Base-by-base conservation (phyloP, 129 eudicot genomes). In the Glebionis coronaria region DNA sequence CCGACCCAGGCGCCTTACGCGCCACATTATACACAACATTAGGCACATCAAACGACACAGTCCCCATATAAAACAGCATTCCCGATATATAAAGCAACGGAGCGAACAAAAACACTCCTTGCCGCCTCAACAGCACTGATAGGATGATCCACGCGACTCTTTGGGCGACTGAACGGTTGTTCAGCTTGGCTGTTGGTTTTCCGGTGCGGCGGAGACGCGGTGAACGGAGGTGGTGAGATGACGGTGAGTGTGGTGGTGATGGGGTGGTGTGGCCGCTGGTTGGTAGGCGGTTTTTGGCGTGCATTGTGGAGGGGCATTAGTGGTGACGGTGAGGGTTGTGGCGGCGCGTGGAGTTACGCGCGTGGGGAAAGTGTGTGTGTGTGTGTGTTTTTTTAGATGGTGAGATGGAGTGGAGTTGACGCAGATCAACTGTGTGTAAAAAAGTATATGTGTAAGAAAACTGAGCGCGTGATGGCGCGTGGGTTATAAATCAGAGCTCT, bases 191-290 rank as follows among this genome's bases (percentile, higher is more conserved):
- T 72, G 68, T 29, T 66, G 72, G n/a, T 67, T 79, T 76, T 16
- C 78, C 67, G 64, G 87, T 57, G 14, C 87, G 87, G 20, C 95
- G 94, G 79, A 59, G 79, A 13, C 91, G 82, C 3, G 97, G 97
- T 10, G 97, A 90, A 29, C 95, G 86, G 69, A 80, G 88, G 12
- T 95, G 93, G n/a, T n/a, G n/a, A n/a, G n/a, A n/a, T 9, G 95
- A 79, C 4, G 97, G 93, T 11, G 95, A 79, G 1, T 82, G 77
- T 4, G 97, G 95, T 70, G 95, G 85, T 10, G 91, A 82, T 3
- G 97, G 97, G 61, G 83, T 90, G 67, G 68, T 82, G 85, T 82
- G 84, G 76, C 95, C 95, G 82, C 97, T 90, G 76, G 81, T 81
- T 28, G 97, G 95, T 46, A 87, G 90, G 72, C 97, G 81, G 42